Evolutionary conservation across 805 yeast species (phyloP).

Genomic region (Metschnikowia peoriensis): DNA sequence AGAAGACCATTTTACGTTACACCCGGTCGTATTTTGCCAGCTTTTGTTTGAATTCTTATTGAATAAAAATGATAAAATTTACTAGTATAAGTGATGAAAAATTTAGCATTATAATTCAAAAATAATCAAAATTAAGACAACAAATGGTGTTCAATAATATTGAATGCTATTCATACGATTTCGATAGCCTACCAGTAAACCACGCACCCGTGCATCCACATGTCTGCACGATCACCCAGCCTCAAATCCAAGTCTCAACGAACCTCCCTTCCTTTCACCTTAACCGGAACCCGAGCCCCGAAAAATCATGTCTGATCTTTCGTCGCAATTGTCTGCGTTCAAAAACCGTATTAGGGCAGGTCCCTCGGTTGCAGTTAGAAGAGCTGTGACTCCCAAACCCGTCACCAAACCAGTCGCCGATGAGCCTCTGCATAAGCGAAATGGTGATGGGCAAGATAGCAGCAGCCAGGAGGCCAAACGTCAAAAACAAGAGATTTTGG

Average conservation of each 20-base stretch:
- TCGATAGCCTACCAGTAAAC: neutral
- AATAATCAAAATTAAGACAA: no score
- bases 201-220: neutral
- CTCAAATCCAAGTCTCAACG: neutral
- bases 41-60: no score
- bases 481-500: conserved; percentile 25
- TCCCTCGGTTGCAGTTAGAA: conserved; percentile 35
- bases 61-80: no score
- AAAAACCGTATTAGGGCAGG: conserved; percentile 45
- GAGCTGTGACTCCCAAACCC: conserved; percentile 25
- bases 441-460: conserved; percentile 15
- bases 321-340: conserved; percentile 46
- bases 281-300: conserved; percentile 15
- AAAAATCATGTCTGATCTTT: conserved; percentile 31
- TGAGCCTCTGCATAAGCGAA: conserved; percentile 11
- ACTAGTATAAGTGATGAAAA: no score
- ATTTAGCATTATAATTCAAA: no score
- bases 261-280: conserved; percentile 15
- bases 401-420: conserved; percentile 13
- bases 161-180: no score
- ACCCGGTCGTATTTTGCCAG: no score
- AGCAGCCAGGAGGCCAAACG: conserved; percentile 34
- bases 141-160: no score
- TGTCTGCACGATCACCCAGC: neutral
- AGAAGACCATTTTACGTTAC: no score